Percentiles rank a stretch among this genome's conserved stretches.
Conservation (phyloP, 2,329 filamentous ascomycete genomes). For the Balansia obtecta region DNA sequence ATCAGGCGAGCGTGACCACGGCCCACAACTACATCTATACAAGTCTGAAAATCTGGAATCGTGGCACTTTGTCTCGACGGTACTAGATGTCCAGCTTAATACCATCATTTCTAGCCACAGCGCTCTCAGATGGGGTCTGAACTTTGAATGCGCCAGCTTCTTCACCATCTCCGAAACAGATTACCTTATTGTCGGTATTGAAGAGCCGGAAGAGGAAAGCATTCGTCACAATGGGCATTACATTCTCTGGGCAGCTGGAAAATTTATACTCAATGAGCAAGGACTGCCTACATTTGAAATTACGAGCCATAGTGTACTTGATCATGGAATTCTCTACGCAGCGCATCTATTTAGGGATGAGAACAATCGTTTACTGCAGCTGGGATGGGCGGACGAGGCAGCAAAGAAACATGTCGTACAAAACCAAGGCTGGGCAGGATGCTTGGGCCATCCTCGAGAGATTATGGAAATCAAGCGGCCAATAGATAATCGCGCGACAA, state of each 20-base stretch:
- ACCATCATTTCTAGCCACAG: constrained; percentile 4
- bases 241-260: constrained; percentile 8
- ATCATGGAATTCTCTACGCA: constrained; percentile 13
- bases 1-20: constrained; percentile 11
- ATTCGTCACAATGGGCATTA: constrained; percentile 7
- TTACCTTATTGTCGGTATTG: constrained; percentile 9
- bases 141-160: constrained; percentile 15
- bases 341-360: constrained; percentile 13
- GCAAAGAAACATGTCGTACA: constrained; percentile 7
- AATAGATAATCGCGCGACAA: neutral
- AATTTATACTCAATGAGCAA: neutral
- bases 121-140: constrained; percentile 6
- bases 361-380: constrained; percentile 7
- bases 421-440: constrained; percentile 10
- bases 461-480: constrained; percentile 5
- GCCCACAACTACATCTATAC: constrained; percentile 13
- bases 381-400: constrained; percentile 11
- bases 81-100: constrained; percentile 7
- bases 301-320: constrained; percentile 7
- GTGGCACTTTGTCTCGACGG: constrained; percentile 10
- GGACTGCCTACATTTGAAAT: constrained; percentile 6
- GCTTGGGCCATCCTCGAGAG: constrained; percentile 9
- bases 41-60: constrained; percentile 9
- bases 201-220: constrained; percentile 9
- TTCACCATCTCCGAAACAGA: constrained; percentile 5